phyloP scores from a whole-genome alignment of 257 asterid genomes.

The Rauvolfia tetraphylla region DNA sequence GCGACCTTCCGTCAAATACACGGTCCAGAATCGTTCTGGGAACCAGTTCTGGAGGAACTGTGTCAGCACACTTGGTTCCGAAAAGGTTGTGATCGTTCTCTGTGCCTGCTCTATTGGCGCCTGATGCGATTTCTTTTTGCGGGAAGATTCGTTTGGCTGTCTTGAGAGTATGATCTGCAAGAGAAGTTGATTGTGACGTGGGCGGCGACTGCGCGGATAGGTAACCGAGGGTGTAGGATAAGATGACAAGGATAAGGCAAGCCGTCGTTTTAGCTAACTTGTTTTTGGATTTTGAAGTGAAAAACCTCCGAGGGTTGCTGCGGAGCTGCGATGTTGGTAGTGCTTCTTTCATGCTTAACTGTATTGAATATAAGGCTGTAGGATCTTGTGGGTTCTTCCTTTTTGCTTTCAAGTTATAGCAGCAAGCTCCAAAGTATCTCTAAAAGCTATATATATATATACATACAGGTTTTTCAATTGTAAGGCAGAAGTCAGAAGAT shows the following conservation, averaged over 20 bases:
- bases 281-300: conserved; percentile 7
- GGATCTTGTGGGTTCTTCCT: too few species aligned
- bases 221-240: conserved; percentile 32
- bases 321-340: background rate
- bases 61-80: conserved; percentile 21
- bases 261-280: conserved; percentile 19
- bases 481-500: too few species aligned
- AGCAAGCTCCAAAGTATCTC: too few species aligned
- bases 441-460: too few species aligned
- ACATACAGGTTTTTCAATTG: too few species aligned
- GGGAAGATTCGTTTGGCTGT: too few species aligned
- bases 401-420: too few species aligned
- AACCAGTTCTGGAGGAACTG: conserved; percentile 19
- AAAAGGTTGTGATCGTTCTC: conserved; percentile 34
- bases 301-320: background rate
- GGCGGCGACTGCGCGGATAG: conserved; percentile 3
- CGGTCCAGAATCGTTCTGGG: conserved; percentile 36
- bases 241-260: conserved; percentile 16
- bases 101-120: background rate
- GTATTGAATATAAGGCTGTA: too few species aligned
- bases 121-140: too few species aligned
- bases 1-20: conserved; percentile 53
- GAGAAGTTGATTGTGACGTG: background rate
- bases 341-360: background rate
- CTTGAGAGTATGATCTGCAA: background rate